Conservation (phyloP, 2,329 filamentous ascomycete species). For the Cercospora zeina region DNA sequence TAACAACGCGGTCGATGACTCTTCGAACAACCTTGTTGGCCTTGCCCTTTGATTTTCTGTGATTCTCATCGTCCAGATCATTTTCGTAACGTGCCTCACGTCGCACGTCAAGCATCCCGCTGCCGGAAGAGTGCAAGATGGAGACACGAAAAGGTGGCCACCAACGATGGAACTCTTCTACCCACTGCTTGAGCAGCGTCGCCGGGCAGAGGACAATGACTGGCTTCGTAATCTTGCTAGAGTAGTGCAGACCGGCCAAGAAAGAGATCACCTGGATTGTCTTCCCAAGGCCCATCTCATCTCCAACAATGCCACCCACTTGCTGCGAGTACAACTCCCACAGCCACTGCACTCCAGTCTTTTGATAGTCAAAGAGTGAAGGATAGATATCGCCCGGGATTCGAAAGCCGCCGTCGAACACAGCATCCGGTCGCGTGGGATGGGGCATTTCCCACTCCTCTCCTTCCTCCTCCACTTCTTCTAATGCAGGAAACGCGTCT, state of each 20-base stretch:
- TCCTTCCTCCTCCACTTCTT: conserved; percentile 39
- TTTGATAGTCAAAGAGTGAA: conserved; percentile 93
- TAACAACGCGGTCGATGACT: conserved; percentile 78
- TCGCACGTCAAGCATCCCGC: conserved; percentile 84
- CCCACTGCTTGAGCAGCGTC: conserved; percentile 95
- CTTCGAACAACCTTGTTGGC: conserved; percentile 70
- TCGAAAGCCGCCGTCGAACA: conserved; percentile 71
- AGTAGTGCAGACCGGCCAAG: conserved; percentile 88
- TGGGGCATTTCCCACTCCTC: conserved; percentile 84
- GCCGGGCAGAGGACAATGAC: conserved; percentile 91
- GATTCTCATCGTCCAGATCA: conserved; percentile 51
- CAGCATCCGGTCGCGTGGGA: conserved; percentile 74
- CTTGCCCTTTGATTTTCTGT: conserved; percentile 47
- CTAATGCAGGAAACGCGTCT: conserved; percentile 42
- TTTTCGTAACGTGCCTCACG: conserved; percentile 64
- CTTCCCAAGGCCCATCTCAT: conserved; percentile 99
- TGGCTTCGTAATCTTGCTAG: conserved; percentile 77
- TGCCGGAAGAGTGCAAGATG: conserved; percentile 91
- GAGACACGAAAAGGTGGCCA: conserved; percentile 98
- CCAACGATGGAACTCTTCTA: conserved; percentile 97
- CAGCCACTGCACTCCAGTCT: conserved; percentile 94
- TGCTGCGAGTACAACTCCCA: conserved; percentile 86
- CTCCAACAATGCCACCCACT: conserved; percentile 91
- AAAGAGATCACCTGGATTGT: conserved; percentile 82
- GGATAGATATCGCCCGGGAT: conserved; percentile 92